Evolutionary conservation across 2,329 filamentous ascomycete genomes (phyloP), one percentile per base, ranked within the genome.

Genomic region (Diplodia seriata): DNA sequence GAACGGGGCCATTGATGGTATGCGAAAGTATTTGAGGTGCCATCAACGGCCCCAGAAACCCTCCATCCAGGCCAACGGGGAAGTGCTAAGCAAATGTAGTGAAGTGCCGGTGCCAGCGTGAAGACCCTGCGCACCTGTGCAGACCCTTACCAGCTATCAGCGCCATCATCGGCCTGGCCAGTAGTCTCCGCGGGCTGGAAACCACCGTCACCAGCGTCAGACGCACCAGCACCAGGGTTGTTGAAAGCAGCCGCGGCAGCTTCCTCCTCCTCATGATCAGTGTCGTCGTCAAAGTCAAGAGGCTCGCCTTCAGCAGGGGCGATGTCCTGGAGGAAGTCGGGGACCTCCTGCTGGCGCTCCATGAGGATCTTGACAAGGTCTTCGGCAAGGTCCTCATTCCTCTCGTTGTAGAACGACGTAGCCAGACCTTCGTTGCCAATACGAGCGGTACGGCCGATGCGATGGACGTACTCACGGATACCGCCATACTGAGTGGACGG

Each of bases 381-480:
- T 11, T 86, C 84, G 0, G 86, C 93, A 51, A 98, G 81, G 3
- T 89, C 85, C 67, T 91, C 87, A 73, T 98, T 91, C 0, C 85
- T 83, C 0, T 94, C 89, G 31, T 90, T 92, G 83, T 90, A 98
- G 81, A 99, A 94, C 0, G 94, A 97, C 0, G 91, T 94, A 0
- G 95, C 94, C 5, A 93, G 81, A 20, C 95, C 95, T 54, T 86
- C 85, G 72, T 97, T 91, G 2, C 95, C 95, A 75, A 97, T 97
- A 65, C 95, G 92, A 66, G 92, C 95, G 72, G 95, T 99, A 69
- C 95, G 94, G 70, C 95, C 95, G 76, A 98, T 98, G 14, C 95
- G 92, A 76, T 99, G 95, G 31, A 91, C 89, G 73, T 98, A 99
- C 77, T 98, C 95, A 59, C 92, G 89, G 67, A 97, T 97, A 2